These are phyloP conservation scores for Physcia stellaris DNA, from an alignment of 495 filamentous ascomycete genomes.

Conservation along the genomic window DNA sequence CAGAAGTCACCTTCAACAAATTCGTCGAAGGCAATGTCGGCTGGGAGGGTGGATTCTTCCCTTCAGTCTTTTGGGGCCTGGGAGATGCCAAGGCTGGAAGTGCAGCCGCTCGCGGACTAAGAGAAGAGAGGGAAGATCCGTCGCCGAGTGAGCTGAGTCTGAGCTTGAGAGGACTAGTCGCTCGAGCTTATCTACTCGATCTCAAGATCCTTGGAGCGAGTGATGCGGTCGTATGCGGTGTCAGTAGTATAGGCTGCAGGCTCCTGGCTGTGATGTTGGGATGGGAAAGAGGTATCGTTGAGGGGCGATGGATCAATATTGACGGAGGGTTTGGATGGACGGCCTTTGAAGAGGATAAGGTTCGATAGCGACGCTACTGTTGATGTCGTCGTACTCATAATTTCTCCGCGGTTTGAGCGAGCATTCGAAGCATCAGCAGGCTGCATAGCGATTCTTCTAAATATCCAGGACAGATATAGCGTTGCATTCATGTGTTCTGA, in stretches of 20 bases:
- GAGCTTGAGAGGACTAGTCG: conserved; percentile 48
- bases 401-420: too few relatives aligned
- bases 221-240: conserved; percentile 55
- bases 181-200: conserved; percentile 57
- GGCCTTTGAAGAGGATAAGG: background rate
- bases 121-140: conserved; percentile 5
- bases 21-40: conserved; percentile 54
- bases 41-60: conserved; percentile 66
- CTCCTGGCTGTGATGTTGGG: conserved; percentile 67
- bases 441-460: too few relatives aligned
- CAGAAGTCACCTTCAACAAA: conserved; percentile 31
- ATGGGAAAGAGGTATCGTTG: conserved; percentile 50
- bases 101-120: conserved; percentile 5
- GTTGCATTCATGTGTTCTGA: too few relatives aligned
- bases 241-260: conserved; percentile 50
- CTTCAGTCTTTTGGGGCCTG: conserved; percentile 53
- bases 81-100: conserved; percentile 27
- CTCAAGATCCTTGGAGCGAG: conserved; percentile 47
- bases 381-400: background rate
- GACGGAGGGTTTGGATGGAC: conserved; percentile 38
- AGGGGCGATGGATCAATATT: conserved; percentile 49
- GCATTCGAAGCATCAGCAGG: too few relatives aligned
- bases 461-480: too few relatives aligned
- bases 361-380: too few relatives aligned
- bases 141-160: conserved; percentile 21